Percentiles rank a stretch among this genome's conserved stretches.
Conservation (phyloP, 257 asterid species). For the Penstemon davidsonii region DNA sequence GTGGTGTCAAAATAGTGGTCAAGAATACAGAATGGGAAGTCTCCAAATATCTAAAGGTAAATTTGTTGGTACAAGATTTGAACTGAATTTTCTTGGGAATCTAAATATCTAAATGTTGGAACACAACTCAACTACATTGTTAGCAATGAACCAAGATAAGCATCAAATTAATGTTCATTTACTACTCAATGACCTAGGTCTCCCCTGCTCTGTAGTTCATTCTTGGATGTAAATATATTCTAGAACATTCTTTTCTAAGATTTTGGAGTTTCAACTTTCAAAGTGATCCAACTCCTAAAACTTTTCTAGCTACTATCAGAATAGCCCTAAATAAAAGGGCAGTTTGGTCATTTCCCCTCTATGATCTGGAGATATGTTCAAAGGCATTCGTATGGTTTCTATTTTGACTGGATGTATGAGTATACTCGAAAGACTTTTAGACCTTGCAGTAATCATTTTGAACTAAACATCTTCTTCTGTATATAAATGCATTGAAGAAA, state of each 20-base stretch:
- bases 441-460: neutral
- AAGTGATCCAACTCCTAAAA: too few species aligned
- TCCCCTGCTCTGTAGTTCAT: neutral
- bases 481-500: neutral
- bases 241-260: too few species aligned
- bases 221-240: too few species aligned
- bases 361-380: neutral
- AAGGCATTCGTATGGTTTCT: neutral
- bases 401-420: neutral
- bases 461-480: neutral
- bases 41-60: neutral
- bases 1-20: neutral
- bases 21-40: constrained; percentile 1
- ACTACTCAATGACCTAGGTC: neutral
- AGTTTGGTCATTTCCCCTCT: neutral
- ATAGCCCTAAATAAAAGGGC: neutral
- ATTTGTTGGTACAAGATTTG: constrained; percentile 6
- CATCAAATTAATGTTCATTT: constrained; percentile 8
- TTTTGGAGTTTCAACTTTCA: too few species aligned
- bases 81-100: neutral
- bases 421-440: neutral
- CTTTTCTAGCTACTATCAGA: too few species aligned
- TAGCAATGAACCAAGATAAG: neutral
- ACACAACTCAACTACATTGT: neutral
- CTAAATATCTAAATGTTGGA: neutral